Base-by-base conservation (phyloP, 129 eudicot genomes). In the Centaurea solstitialis region DNA sequence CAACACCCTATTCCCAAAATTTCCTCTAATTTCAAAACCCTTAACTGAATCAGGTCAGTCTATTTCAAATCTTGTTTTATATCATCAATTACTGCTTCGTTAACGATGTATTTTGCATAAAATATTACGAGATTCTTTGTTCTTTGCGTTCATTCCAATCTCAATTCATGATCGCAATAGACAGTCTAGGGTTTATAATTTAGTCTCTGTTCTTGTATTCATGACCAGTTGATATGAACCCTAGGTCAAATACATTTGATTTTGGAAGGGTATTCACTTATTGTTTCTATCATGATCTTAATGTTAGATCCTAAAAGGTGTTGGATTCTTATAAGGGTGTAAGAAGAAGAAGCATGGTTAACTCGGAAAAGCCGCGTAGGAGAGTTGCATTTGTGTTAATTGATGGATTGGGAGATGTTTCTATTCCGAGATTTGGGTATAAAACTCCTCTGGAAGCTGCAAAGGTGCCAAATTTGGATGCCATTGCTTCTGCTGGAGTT, bases 361-460 rank as follows among this genome's bases (percentile, higher is more conserved):
- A 78, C 78, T 84, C 87, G 0, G 75, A 81, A 30, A 72, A 67
- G 65, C 87, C 92, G 3, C 87, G 82, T 84, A 84, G 85, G 80
- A 87, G 99, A 85, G 93, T 95, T 7, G 99, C 99, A 38, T 93
- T 95, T 73, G 92, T 95, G 85, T 82, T 95, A 53, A 88, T 95
- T 70, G 99, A 95, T 80, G 99, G 99, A 41, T 4, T 95, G 70
- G 99, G 98, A n/a, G 99, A 95, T 78, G 99, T 95, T 22, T 90
- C 99, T 3, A 69, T 95, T 24, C 98, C 99, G 15, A 76, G 86
- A 75, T 92, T 92, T 67, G 97, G 98, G 2, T 85, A 89, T 39
- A 95, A 85, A 81, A 92, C 99, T 12, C 98, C 99, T 13, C 70
- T 93, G 40, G 87, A 95, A 89, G 89, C 87, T 15, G 99, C 99